Base-by-base conservation (phyloP, 1,139 yeast genomes). In the Kodamaea ohmeri region DNA sequence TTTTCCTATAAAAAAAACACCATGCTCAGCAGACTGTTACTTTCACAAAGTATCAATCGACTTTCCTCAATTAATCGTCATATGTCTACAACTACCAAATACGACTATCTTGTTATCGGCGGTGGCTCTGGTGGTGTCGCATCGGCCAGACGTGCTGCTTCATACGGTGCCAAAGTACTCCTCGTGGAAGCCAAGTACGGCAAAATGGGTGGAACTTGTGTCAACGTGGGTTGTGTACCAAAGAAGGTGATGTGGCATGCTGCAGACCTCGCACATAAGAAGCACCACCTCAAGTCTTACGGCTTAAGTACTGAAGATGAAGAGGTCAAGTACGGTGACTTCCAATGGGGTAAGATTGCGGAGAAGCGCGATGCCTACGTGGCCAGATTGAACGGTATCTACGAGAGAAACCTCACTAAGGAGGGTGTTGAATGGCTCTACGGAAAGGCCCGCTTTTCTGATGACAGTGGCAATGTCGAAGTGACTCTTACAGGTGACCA, bases 71-170 rank as follows among this genome's bases (percentile, higher is more conserved):
- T 48, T 9, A 37, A 50, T 36, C 53, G 64, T 48, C 70, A 65
- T 44, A 52, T 66, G 36, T 50, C 53, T 17, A 43, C 47, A 15
- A 43, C 60, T 22, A 43, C 56, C 9, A 92, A 87, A 57, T 92
- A 81, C 70, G 89, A 90, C 54, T 92, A 87, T 59, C 71, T 92
- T 40, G 98, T 92, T 44, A 92, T 92, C 52, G 99, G 99, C 35
- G 99, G 98, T 45, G 99, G 99, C n/a, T 88, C 97, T 28, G 99
- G 97, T 37, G 99, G 99, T 50, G 97, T 92, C 34, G 97, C 98
- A 14, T 83, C 95, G 17, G 95, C 97, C 15, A 81, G 99, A 61
- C 80, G 97, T 53, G 98, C 98, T 9, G 96, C 97, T 36, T 78
- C 82, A 34, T 80, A 89, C 52, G 98, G 98, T 19, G 95, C 94